These are phyloP conservation scores for Tylopilus sp. DNA, from an alignment of 768 basidiomycete genomes.

Conservation along the genomic window DNA sequence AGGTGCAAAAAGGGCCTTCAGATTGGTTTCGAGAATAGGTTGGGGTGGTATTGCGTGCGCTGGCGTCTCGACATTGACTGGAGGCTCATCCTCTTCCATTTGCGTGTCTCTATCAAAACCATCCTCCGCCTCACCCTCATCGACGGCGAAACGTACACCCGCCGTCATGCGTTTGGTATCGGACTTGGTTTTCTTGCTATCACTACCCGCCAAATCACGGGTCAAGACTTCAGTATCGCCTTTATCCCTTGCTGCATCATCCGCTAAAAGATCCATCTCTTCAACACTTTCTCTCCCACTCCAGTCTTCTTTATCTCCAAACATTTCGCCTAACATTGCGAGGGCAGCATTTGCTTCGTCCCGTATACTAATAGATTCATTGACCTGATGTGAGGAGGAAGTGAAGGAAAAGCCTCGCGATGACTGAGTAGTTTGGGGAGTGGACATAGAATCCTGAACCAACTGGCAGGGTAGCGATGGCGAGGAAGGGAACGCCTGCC, in stretches of 20 bases:
- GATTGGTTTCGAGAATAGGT: constrained; percentile 28
- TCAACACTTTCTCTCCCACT: constrained; percentile 55
- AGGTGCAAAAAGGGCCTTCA: constrained; percentile 76
- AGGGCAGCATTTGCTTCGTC: constrained; percentile 18
- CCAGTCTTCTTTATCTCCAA: constrained; percentile 56
- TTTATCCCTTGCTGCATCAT: constrained; percentile 10
- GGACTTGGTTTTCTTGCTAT: not conserved
- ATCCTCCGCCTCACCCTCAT: not conserved
- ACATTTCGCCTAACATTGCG: constrained; percentile 48
- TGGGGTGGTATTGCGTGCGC: not conserved
- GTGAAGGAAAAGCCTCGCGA: not conserved
- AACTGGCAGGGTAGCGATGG: not conserved
- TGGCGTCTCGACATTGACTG: not conserved
- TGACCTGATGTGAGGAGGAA: not conserved
- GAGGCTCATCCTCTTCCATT: constrained; percentile 6
- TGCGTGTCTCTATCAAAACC: constrained; percentile 7
- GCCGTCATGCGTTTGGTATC: constrained; percentile 4
- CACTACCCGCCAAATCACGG: not conserved
- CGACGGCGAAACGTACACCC: not conserved
- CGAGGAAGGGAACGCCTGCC: not conserved
- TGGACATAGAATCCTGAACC: not conserved
- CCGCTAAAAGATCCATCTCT: constrained; percentile 42
- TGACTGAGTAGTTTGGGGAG: not conserved
- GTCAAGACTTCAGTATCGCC: constrained; percentile 22
- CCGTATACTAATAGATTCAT: constrained; percentile 1